These are phyloP conservation scores for Ascochyta lentis DNA, from an alignment of 2,329 filamentous ascomycete genomes.

Conservation along the genomic window DNA sequence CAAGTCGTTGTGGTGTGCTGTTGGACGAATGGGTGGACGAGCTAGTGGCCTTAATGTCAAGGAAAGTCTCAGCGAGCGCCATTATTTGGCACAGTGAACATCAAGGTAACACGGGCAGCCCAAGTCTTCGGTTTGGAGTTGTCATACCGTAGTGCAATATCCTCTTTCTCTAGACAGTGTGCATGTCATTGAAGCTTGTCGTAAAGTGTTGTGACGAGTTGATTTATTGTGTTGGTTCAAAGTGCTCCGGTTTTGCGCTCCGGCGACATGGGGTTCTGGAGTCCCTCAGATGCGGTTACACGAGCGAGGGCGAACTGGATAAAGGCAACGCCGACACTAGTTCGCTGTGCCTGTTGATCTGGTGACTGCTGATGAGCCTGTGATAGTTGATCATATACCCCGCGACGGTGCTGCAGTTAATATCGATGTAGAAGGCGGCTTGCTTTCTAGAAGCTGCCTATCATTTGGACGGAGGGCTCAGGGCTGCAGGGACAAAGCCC, in stretches of 20 bases:
- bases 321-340: constrained; percentile 9
- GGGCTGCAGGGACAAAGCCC: constrained; percentile 3
- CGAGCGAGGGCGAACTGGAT: constrained; percentile 9
- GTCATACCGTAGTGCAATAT: not conserved
- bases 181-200: not conserved
- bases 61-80: constrained; percentile 1
- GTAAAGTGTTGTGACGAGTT: not conserved
- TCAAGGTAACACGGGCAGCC: constrained; percentile 6
- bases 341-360: constrained; percentile 20
- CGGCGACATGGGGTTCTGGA: constrained; percentile 3
- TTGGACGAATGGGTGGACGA: constrained; percentile 5
- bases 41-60: constrained; percentile 9
- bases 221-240: not conserved
- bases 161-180: not conserved
- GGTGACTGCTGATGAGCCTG: constrained; percentile 30
- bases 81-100: not conserved
- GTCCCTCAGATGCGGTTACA: constrained; percentile 8
- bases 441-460: constrained; percentile 29
- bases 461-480: not conserved
- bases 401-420: constrained; percentile 36
- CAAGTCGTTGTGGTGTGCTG: constrained; percentile 8
- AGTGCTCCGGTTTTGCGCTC: not conserved
- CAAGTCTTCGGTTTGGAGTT: not conserved
- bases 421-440: constrained; percentile 32
- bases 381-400: constrained; percentile 46